A percentile compares a stretch with the other conserved stretches of the same genome.
Evolutionary conservation across 192 early-diverging fungal species (phyloP).

Genomic region (Rhizoclosmatium sp.): DNA sequence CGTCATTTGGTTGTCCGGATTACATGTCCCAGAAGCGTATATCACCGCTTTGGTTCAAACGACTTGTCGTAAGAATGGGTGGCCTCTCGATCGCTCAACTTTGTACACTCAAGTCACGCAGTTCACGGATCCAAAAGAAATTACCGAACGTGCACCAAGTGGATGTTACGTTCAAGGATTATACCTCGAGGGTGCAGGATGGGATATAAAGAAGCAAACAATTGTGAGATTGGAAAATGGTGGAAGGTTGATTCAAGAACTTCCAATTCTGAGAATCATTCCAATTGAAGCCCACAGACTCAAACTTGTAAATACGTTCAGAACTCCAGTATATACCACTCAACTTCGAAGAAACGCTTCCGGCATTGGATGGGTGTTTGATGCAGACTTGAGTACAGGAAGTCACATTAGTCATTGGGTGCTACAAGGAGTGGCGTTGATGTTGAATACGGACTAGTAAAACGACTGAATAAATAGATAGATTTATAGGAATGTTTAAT

Average conservation of each 20-base stretch:
- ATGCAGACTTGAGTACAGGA: slow-evolving; percentile 64
- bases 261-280: slow-evolving; percentile 69
- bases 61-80: slow-evolving; percentile 68
- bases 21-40: slow-evolving; percentile 71
- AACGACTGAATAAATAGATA: too few relatives aligned
- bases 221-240: slow-evolving; percentile 63
- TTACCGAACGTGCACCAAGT: slow-evolving; percentile 59
- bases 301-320: slow-evolving; percentile 70
- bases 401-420: slow-evolving; percentile 69
- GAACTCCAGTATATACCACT: slow-evolving; percentile 71
- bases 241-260: slow-evolving; percentile 59
- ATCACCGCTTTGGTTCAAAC: slow-evolving; percentile 69
- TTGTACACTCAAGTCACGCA: slow-evolving; percentile 69
- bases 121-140: slow-evolving; percentile 59
- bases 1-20: slow-evolving; percentile 69
- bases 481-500: too few relatives aligned
- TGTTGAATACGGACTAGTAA: slow-evolving; percentile 62
- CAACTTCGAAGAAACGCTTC: slow-evolving; percentile 66
- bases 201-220: slow-evolving; percentile 55
- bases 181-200: slow-evolving; percentile 69
- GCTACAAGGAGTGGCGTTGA: slow-evolving; percentile 64
- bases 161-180: slow-evolving; percentile 70
- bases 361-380: slow-evolving; percentile 72
- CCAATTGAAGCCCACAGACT: slow-evolving; percentile 66
- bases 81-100: slow-evolving; percentile 68